Evolutionary conservation across 495 filamentous ascomycete genomes (phyloP), one percentile per base, ranked within the genome.

Genomic region (Cercophora newfieldiana): DNA sequence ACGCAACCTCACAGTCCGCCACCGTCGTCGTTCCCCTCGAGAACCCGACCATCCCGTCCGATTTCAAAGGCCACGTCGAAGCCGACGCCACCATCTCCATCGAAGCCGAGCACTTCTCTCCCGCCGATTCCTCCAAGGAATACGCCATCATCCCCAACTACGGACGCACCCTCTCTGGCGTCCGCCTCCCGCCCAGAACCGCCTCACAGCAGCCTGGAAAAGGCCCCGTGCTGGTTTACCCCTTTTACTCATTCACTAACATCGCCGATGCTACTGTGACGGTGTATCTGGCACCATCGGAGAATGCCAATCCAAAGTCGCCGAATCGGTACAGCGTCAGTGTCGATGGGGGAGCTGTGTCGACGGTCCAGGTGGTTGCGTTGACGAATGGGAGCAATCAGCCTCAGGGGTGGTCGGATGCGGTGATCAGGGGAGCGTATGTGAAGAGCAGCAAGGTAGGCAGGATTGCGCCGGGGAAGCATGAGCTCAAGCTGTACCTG

Each of bases 21-120:
- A 78, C 73, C 1, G 76, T 88, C 29, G 74, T 82, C 66, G 75
- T 89, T 7, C 86, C 85, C 1, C 69, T 87, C 56, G 78, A 84
- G 54, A 81, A 85, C 30, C 78, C 78, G 29, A 67, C 64, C 14
- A 67, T 83, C 29, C 85, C 87, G 0, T 47, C 70, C 6, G 68
- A 70, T 18, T 89, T 89, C 77, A 77, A 63, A 2, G 86, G 86
- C 57, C 88, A 88, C 68, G 80, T 88, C 64, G 87, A 89, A 69
- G 69, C 73, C 24, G 80, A 83, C 67, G 76, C 74, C 30, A 74
- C 78, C 33, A 68, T 90, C 26, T 80, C 84, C 47, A 85, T 88
- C 59, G 86, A 87, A 71, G 79, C 83, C 1, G 82, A 81, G 60
- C 85, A 88, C 69, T 81, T 82, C 66, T 70, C 75, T 61, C 69